Percentiles rank a stretch among this genome's conserved stretches.
Conservation (phyloP, 805 yeast species). For the Phaffomyces thermotolerans region DNA sequence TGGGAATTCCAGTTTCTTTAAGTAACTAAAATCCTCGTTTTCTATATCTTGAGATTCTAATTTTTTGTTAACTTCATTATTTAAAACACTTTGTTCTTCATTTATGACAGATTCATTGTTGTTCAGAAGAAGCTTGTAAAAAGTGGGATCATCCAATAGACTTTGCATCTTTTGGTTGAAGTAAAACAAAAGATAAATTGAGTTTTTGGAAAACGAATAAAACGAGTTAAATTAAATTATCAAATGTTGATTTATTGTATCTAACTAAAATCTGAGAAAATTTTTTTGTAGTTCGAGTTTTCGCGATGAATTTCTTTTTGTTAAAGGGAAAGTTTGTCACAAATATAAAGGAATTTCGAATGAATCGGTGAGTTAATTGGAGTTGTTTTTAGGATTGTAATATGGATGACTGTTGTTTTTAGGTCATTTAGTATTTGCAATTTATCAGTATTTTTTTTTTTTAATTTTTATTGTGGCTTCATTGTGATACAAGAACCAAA, state of each 20-base stretch:
- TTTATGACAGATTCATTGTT: slow-evolving; percentile 10
- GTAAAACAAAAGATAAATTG: too few relatives aligned
- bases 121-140: slow-evolving; percentile 16
- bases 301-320: neutral
- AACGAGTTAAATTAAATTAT: neutral
- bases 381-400: neutral
- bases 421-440: neutral
- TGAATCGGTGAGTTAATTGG: neutral
- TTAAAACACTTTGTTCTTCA: neutral
- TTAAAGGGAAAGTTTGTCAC: neutral
- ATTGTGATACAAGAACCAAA: too few relatives aligned
- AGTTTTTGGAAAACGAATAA: neutral
- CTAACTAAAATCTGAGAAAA: too few relatives aligned
- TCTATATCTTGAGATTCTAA: too few relatives aligned
- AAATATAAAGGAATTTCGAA: neutral
- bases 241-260: too few relatives aligned
- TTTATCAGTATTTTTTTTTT: too few relatives aligned
- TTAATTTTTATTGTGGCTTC: neutral
- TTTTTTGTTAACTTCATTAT: neutral
- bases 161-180: slow-evolving; percentile 13
- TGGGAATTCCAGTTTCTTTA: slow-evolving; percentile 9
- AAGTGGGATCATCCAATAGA: slow-evolving; percentile 19
- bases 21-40: slow-evolving; percentile 6
- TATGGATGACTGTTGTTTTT: neutral
- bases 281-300: too few relatives aligned